These are phyloP conservation scores for Leccinum sublutescens DNA, from an alignment of 768 basidiomycete species.

Conservation along the genomic window DNA sequence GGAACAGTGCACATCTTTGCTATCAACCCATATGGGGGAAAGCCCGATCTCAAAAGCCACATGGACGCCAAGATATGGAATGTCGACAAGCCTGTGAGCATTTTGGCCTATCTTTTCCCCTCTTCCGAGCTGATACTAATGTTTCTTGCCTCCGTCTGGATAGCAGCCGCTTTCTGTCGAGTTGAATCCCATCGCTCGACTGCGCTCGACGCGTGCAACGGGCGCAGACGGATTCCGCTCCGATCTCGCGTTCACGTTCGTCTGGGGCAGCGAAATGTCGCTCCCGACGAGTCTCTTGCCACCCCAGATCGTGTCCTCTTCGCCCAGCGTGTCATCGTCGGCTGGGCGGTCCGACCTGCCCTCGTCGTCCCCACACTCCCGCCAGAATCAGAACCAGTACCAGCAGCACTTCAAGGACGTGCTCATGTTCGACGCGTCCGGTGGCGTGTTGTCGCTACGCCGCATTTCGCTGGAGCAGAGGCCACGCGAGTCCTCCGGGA, in stretches of 20 bases:
- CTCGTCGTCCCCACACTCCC: constrained; percentile 24
- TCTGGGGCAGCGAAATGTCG: constrained; percentile 33
- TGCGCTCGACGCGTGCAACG: constrained; percentile 39
- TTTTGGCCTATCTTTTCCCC: neutral
- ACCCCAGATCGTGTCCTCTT: constrained; percentile 23
- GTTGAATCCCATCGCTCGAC: constrained; percentile 53
- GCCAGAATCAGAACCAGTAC: constrained; percentile 36
- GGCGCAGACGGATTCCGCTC: constrained; percentile 31
- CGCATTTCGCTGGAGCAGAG: constrained; percentile 48
- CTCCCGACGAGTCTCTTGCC: constrained; percentile 42
- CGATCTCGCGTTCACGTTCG: constrained; percentile 57
- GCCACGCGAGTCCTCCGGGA: constrained; percentile 18
- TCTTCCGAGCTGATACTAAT: neutral
- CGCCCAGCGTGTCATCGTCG: constrained; percentile 23
- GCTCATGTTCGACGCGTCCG: constrained; percentile 62
- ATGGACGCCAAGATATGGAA: constrained; percentile 59
- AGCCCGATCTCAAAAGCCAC: constrained; percentile 60
- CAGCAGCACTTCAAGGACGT: constrained; percentile 61
- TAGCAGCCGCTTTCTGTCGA: constrained; percentile 55
- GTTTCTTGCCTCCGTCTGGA: neutral
- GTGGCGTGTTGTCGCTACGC: constrained; percentile 54
- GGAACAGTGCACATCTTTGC: constrained; percentile 72
- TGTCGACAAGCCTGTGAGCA: constrained; percentile 43
- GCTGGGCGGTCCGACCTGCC: constrained; percentile 30
- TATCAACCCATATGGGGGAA: constrained; percentile 74